Conservation (phyloP, 768 basidiomycete genomes). For the Xerocomellus amylosporus region DNA sequence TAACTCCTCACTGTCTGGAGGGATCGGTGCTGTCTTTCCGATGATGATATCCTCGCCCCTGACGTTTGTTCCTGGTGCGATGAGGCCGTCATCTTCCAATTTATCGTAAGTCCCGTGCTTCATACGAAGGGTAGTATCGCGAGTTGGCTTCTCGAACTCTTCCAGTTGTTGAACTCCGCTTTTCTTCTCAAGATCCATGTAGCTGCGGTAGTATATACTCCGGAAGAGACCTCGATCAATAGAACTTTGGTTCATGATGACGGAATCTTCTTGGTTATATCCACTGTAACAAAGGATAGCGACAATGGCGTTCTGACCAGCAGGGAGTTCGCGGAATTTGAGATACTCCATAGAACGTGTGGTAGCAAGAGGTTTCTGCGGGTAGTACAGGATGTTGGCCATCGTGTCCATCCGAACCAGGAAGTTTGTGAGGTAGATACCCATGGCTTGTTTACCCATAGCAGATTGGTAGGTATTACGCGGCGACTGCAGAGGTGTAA, state of each 20-base stretch:
- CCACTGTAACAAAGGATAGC: constrained; percentile 98
- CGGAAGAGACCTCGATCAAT: constrained; percentile 98
- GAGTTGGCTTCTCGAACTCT: constrained; percentile 94
- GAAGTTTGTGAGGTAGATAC: constrained; percentile 97
- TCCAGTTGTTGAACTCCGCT: constrained; percentile 88
- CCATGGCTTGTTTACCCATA: constrained; percentile 99
- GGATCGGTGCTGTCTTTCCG: constrained; percentile 97
- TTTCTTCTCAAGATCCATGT: constrained; percentile 98
- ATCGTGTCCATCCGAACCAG: constrained; percentile 99
- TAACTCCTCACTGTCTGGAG: constrained; percentile 94
- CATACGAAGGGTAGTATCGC: constrained; percentile 91
- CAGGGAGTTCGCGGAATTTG: constrained; percentile 96
- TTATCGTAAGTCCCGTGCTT: constrained; percentile 99
- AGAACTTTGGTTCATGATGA: constrained; percentile 99
- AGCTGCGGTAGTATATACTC: constrained; percentile 97
- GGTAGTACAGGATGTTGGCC: constrained; percentile 99
- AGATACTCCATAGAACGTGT: constrained; percentile 99
- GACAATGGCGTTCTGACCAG: constrained; percentile 98
- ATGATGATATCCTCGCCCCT: constrained; percentile 98
- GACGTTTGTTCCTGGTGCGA: constrained; percentile 93
- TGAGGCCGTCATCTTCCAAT: constrained; percentile 62
- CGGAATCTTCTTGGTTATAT: constrained; percentile 99
- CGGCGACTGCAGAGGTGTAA: constrained; percentile 66
- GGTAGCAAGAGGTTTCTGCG: constrained; percentile 97
- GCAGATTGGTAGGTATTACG: constrained; percentile 99